Evolutionary conservation across 345 rosid species (phyloP).

Genomic region (Combretum micranthum): DNA sequence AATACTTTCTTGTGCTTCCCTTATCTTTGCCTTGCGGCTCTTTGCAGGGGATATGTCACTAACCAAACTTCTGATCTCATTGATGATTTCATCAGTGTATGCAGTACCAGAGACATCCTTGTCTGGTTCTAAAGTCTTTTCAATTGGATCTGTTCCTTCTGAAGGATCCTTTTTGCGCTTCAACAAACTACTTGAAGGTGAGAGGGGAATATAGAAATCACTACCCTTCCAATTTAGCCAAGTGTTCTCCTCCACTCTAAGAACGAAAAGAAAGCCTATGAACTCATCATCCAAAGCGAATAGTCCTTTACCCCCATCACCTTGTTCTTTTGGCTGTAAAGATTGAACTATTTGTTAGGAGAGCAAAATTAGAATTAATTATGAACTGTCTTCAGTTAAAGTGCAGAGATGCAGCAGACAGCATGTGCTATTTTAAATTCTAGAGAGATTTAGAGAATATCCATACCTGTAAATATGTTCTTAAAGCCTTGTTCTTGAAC

Average conservation of each 20-base stretch:
- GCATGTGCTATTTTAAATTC: neutral
- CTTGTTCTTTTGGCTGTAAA: conserved; percentile 56
- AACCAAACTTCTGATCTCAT: conserved; percentile 72
- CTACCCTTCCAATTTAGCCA: conserved; percentile 66
- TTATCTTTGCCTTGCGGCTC: conserved; percentile 41
- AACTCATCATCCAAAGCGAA: conserved; percentile 60
- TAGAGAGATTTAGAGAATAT: conserved; percentile 4
- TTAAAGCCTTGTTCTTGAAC: conserved; percentile 81
- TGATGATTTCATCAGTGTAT: conserved; percentile 56
- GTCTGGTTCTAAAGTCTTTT: conserved; percentile 23
- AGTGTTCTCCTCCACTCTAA: conserved; percentile 55
- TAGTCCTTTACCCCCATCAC: conserved; percentile 45
- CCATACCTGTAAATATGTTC: conserved; percentile 69
- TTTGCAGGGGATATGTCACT: conserved; percentile 58
- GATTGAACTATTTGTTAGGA: conserved; percentile 10
- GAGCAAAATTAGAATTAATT: too few species aligned
- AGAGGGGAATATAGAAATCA: conserved; percentile 74
- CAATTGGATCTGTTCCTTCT: conserved; percentile 23
- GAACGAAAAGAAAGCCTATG: conserved; percentile 76
- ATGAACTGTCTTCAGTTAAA: too few species aligned
- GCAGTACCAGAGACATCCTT: conserved; percentile 35
- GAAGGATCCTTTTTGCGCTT: conserved; percentile 21
- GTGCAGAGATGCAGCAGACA: too few species aligned
- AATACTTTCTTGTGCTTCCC: conserved; percentile 76
- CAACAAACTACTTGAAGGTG: conserved; percentile 33